These are phyloP conservation scores for Verticillium dahliae DNA, from an alignment of 2,329 filamentous ascomycete species.

Conservation along the genomic window DNA sequence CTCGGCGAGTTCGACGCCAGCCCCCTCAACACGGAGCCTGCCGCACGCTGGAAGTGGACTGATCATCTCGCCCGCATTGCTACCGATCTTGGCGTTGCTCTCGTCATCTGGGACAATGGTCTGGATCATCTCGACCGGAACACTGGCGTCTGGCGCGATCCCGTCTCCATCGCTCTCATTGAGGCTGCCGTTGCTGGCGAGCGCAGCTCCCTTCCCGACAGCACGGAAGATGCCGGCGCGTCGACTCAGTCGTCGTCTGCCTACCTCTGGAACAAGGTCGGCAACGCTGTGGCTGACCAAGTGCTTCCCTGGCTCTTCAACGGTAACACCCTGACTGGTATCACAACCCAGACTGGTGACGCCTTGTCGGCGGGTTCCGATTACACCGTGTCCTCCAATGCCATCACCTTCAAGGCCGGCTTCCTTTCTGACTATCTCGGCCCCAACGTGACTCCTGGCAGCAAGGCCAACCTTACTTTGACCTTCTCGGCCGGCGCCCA, in stretches of 20 bases:
- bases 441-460: slow-evolving; percentile 31
- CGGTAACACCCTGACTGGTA: slow-evolving; percentile 40
- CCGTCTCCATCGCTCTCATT: slow-evolving; percentile 39
- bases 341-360: slow-evolving; percentile 19
- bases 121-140: slow-evolving; percentile 46
- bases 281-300: slow-evolving; percentile 31
- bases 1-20: slow-evolving; percentile 50
- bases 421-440: slow-evolving; percentile 40
- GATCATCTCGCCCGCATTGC: slow-evolving; percentile 45
- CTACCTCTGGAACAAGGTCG: slow-evolving; percentile 46
- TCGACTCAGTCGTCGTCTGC: slow-evolving; percentile 42
- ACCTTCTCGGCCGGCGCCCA: slow-evolving; percentile 44
- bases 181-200: slow-evolving; percentile 33
- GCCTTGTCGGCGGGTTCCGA: slow-evolving; percentile 30
- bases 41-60: slow-evolving; percentile 51
- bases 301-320: slow-evolving; percentile 45
- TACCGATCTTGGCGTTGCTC: slow-evolving; percentile 39
- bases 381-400: slow-evolving; percentile 36
- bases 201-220: slow-evolving; percentile 41
- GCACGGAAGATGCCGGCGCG: slow-evolving; percentile 39
- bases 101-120: slow-evolving; percentile 55
- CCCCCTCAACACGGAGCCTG: slow-evolving; percentile 41
- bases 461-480: slow-evolving; percentile 43
- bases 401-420: slow-evolving; percentile 37
- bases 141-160: slow-evolving; percentile 42